These are phyloP conservation scores for Fusarium verrucosum DNA, from an alignment of 2,329 filamentous ascomycete species.

Conservation along the genomic window DNA sequence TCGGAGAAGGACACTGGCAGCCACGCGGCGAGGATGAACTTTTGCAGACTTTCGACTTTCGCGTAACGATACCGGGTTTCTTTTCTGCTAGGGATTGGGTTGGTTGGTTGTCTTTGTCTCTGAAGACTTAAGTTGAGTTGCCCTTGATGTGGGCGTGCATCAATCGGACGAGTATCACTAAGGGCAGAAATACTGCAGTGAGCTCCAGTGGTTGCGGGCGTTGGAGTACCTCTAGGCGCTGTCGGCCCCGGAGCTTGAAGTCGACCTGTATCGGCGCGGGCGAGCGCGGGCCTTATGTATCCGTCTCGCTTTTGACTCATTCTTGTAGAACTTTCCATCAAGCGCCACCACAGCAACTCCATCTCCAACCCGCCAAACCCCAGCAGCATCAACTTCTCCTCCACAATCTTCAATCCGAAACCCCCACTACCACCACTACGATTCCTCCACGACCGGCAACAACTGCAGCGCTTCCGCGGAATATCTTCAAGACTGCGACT, in stretches of 20 bases:
- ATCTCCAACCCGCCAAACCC: slow-evolving; percentile 27
- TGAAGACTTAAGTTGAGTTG: background rate
- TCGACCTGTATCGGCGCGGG: slow-evolving; percentile 32
- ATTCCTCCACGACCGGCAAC: slow-evolving; percentile 23
- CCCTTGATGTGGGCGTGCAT: slow-evolving; percentile 37
- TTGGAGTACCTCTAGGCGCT: slow-evolving; percentile 31
- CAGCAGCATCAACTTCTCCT: slow-evolving; percentile 34
- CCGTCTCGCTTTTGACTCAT: slow-evolving; percentile 52
- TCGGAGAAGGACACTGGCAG: slow-evolving; percentile 21
- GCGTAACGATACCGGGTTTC: slow-evolving; percentile 9
- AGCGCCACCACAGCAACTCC: slow-evolving; percentile 32
- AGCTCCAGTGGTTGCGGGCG: slow-evolving; percentile 32
- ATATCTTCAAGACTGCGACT: slow-evolving; percentile 35
- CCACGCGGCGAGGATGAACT: slow-evolving; percentile 29
- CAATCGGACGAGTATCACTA: slow-evolving; percentile 35
- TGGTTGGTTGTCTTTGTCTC: slow-evolving; percentile 5
- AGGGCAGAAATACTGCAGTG: slow-evolving; percentile 37
- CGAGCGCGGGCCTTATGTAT: slow-evolving; percentile 50
- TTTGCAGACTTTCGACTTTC: slow-evolving; percentile 9
- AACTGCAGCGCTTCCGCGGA: slow-evolving; percentile 19
- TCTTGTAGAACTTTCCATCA: slow-evolving; percentile 58
- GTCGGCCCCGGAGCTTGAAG: slow-evolving; percentile 29
- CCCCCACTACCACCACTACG: slow-evolving; percentile 35
- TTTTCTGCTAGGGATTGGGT: slow-evolving; percentile 4
- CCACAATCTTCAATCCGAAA: slow-evolving; percentile 26